These are phyloP conservation scores for Spencermartinsiella ligniputridi DNA, from an alignment of 1,139 yeast species.

Conservation along the genomic window DNA sequence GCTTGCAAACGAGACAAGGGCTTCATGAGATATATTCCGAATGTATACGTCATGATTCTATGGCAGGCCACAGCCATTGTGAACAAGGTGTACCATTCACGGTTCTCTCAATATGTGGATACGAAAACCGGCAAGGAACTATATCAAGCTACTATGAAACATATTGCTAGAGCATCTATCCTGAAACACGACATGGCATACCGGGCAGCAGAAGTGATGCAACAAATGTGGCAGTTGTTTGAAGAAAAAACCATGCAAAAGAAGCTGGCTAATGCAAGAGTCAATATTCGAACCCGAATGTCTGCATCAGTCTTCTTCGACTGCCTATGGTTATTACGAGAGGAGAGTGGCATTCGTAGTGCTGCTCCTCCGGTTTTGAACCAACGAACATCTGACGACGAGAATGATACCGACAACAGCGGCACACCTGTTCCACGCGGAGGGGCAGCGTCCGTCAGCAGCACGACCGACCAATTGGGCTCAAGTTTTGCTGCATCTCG, in stretches of 20 bases:
- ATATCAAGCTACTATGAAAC: conserved; percentile 63
- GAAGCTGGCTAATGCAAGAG: conserved; percentile 35
- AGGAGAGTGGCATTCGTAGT: conserved; percentile 62
- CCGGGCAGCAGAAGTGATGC: conserved; percentile 89
- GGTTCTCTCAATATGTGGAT: conserved; percentile 63
- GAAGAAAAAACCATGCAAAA: conserved; percentile 34
- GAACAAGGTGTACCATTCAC: conserved; percentile 72
- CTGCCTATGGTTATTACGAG: conserved; percentile 75
- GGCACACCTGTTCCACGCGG: background rate
- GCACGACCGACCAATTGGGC: background rate
- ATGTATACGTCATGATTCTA: conserved; percentile 69
- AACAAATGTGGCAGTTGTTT: conserved; percentile 88
- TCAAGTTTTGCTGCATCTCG: conserved; percentile 2
- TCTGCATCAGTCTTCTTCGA: conserved; percentile 92
- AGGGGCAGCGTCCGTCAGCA: background rate
- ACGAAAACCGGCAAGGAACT: conserved; percentile 65
- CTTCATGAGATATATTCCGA: conserved; percentile 76
- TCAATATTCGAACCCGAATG: conserved; percentile 75
- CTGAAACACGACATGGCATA: conserved; percentile 89
- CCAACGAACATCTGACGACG: conserved; percentile 26
- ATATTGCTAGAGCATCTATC: conserved; percentile 76
- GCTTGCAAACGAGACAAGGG: conserved; percentile 57
- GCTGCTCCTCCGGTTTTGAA: conserved; percentile 35
- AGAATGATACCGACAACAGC: conserved; percentile 3
- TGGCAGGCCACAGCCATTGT: conserved; percentile 93